Evolutionary conservation across 495 filamentous ascomycete genomes (phyloP), one percentile per base, ranked within the genome.

Genomic region (Penicillium cinerascens): DNA sequence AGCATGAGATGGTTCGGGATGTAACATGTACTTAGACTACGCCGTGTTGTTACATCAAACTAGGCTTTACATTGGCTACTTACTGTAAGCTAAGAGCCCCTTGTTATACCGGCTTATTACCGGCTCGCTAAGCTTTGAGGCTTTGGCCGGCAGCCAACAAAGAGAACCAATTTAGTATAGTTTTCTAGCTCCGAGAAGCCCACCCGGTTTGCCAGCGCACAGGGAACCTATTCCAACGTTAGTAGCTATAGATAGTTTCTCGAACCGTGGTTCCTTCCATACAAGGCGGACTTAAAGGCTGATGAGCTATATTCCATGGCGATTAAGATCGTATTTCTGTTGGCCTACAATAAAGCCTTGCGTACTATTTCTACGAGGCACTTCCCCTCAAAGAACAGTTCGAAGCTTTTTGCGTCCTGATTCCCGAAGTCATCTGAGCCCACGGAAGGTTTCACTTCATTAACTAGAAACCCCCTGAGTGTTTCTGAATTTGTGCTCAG

Each of bases 81-180:
- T 10, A 18, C 22, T 18, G 18, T 40, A 15, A 21, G 18, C 17
- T 11, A 18, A 20, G 22, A 25, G 17, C 18, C 38, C 18, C 35
- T 39, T 45, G 29, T 41, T n/a, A 47, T 15, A 40, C 1, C 0
- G 17, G 38, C 27, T 49, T 27, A 18, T 46, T 27, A 38, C 46
- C 22, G 16, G 3, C 26, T 44, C 23, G 29, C 41, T 42, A 33
- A 57, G 39, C n/a, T 47, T 44, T 26, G 39, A 33, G 27, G 27
- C 36, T 20, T 4, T 37, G 10, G 44, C 36, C 22, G 16, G 41
- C 4, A 47, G 41, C 48, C 37, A 61, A 63, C 59, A 66, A 56
- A 63, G 60, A 60, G 27, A 37, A 36, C 42, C 33, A 44, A 20
- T 60, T 54, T 55, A 56, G 51, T 42, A 38, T 37, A 37, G 9